A percentile compares a stretch with the other conserved stretches of the same genome.
These are phyloP conservation scores for Lepraria neglecta DNA, from an alignment of 495 filamentous ascomycete species.

Conservation along the genomic window DNA sequence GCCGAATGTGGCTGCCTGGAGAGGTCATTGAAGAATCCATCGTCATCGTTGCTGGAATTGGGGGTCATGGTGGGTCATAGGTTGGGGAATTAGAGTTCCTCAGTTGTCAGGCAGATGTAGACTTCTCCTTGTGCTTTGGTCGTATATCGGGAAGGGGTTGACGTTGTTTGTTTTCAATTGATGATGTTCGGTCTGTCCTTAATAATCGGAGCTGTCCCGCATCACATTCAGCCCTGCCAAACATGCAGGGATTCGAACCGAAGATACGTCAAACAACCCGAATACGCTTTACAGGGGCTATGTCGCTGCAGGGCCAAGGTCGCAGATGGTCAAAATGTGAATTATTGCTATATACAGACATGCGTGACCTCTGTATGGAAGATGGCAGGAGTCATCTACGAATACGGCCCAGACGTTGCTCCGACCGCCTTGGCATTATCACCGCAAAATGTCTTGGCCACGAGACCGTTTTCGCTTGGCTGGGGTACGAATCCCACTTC, in stretches of 20 bases:
- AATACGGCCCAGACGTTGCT: no score
- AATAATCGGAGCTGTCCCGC: conserved; percentile 5
- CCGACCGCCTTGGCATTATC: no score
- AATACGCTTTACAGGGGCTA: conserved; percentile 5
- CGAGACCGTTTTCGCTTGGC: no score
- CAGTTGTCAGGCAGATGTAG: background rate
- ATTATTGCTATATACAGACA: no score
- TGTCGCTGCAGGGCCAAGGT: no score
- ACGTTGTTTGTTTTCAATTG: background rate
- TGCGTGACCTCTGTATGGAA: no score
- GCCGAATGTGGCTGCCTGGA: conserved; percentile 39
- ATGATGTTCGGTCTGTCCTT: background rate
- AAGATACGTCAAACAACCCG: background rate
- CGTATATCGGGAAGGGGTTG: background rate
- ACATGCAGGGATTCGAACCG: background rate
- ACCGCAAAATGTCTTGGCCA: no score
- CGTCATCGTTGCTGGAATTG: conserved; percentile 37
- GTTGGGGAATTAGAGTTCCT: background rate
- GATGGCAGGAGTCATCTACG: no score
- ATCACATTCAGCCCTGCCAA: conserved; percentile 3
- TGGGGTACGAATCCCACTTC: no score
- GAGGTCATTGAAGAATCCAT: conserved; percentile 52
- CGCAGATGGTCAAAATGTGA: no score
- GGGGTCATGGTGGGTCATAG: conserved; percentile 34
- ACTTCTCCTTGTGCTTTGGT: background rate